Evolutionary conservation across 768 basidiomycete genomes (phyloP), one percentile per base, ranked within the genome.

Genomic region (Cystofilobasidium bisporidii): DNA sequence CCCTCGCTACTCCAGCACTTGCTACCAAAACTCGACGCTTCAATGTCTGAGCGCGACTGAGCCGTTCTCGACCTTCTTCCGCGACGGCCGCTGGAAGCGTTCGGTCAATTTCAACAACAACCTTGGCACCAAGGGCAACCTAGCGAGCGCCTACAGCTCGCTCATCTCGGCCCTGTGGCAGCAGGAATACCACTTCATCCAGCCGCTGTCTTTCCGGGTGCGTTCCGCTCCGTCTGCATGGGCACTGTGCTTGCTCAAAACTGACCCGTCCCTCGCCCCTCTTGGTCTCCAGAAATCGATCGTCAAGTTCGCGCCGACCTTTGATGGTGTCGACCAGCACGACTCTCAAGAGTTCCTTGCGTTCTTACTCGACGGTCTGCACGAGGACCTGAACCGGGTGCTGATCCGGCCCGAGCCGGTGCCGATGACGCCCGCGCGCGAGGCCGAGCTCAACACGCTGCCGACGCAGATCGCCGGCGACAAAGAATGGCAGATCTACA

Each of bases 11-110:
- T 87, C 88, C 22, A 98, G 97, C 76, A 99, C 96, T 11, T 99
- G 96, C 76, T 99, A 98, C 75, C 98, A 98, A 91, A 98, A 98
- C 76, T 89, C 96, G 36, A 92, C 91, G 9, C 84, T 99, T 20
- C 96, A 99, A 77, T 99, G 96, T 76, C 80, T 99, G 74, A 91
- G 87, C 75, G 93, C 93, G 0, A 96, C 94, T 0, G 84, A 88
- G 10, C 94, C 94, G 0, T 94, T 99, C 76, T 84, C 92, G 36
- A 82, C 86, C 63, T 97, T 93, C 79, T 98, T 99, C 73, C 86
- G 85, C 5, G 90, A 90, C 73, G 86, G 86, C 10, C 82, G 86
- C 30, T 91, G 90, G 88, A 86, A 83, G 77, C 83, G 74, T 71
- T 88, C 87, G 0, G 84, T 69, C 68, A 69, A 69, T 47, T 50